Evolutionary conservation across 768 basidiomycete species (phyloP).

Genomic region (Mycena haematopus): DNA sequence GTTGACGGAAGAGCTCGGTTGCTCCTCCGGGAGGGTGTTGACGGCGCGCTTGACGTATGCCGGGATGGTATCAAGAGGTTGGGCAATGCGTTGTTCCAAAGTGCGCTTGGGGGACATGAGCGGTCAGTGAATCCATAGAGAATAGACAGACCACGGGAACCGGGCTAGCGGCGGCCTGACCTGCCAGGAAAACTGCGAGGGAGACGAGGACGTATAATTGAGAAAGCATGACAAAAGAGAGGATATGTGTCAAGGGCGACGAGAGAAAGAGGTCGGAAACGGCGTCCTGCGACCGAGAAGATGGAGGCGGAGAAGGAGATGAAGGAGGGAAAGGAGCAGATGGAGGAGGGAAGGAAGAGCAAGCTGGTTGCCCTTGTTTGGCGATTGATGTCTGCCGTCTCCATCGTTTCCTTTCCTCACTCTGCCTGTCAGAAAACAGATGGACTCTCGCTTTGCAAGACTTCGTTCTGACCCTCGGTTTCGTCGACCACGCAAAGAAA

Average conservation of each 20-base stretch:
- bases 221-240: conserved; percentile 52
- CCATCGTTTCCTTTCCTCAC: conserved; percentile 7
- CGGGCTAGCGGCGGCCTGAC: conserved; percentile 50
- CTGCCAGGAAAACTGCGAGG: conserved; percentile 49
- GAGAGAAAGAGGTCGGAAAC: conserved; percentile 30
- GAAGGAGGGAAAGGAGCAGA: conserved; percentile 6
- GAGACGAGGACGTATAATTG: conserved; percentile 46
- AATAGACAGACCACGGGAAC: conserved; percentile 49
- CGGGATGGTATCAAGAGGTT: conserved; percentile 48
- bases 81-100: conserved; percentile 37
- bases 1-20: conserved; percentile 29
- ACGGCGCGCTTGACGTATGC: conserved; percentile 39
- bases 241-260: conserved; percentile 31
- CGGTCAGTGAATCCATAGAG: background rate
- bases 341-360: background rate
- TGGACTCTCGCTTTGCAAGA: conserved; percentile 77
- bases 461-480: conserved; percentile 94
- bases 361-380: background rate
- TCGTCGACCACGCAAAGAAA: conserved; percentile 78
- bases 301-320: conserved; percentile 24
- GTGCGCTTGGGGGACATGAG: conserved; percentile 29
- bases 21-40: conserved; percentile 16
- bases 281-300: conserved; percentile 34
- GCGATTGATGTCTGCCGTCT: conserved; percentile 13
- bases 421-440: conserved; percentile 58